Evolutionary conservation across 1,284 basidiomycete species (phyloP).

Genomic region (Singerocomus inundabilis): DNA sequence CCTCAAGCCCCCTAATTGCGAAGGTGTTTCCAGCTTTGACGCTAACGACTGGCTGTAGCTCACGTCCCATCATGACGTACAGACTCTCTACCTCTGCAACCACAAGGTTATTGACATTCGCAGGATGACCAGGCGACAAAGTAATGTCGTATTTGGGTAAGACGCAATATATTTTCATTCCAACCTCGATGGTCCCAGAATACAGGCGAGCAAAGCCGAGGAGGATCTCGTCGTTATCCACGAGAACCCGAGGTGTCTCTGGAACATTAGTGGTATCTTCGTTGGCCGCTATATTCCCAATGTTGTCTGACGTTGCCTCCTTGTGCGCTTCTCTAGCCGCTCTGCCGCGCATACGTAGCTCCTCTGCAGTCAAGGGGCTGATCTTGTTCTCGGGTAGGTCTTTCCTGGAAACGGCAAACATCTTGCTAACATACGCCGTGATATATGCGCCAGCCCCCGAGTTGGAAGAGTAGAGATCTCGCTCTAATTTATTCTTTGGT

Average conservation of each 20-base stretch:
- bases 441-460: slow-evolving; percentile 59
- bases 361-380: slow-evolving; percentile 78
- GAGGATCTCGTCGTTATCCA: slow-evolving; percentile 57
- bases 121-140: slow-evolving; percentile 64
- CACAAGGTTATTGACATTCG: slow-evolving; percentile 71
- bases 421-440: slow-evolving; percentile 95
- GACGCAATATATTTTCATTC: slow-evolving; percentile 69
- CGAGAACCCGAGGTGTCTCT: slow-evolving; percentile 17
- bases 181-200: slow-evolving; percentile 77
- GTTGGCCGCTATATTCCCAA: slow-evolving; percentile 20
- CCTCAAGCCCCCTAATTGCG: slow-evolving; percentile 88
- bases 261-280: slow-evolving; percentile 17
- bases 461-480: slow-evolving; percentile 76
- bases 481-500: slow-evolving; percentile 80
- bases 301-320: slow-evolving; percentile 33
- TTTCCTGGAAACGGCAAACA: slow-evolving; percentile 86
- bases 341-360: slow-evolving; percentile 74
- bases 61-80: slow-evolving; percentile 98
- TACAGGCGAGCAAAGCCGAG: slow-evolving; percentile 95
- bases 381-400: slow-evolving; percentile 88
- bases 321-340: slow-evolving; percentile 57
- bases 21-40: slow-evolving; percentile 97
- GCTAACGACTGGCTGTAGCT: slow-evolving; percentile 79
- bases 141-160: slow-evolving; percentile 88
- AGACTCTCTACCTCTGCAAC: slow-evolving; percentile 69